A percentile compares a stretch with the other conserved stretches of the same genome.
Evolutionary conservation across 345 rosid species (phyloP).

Genomic region (Aquilaria malaccensis): DNA sequence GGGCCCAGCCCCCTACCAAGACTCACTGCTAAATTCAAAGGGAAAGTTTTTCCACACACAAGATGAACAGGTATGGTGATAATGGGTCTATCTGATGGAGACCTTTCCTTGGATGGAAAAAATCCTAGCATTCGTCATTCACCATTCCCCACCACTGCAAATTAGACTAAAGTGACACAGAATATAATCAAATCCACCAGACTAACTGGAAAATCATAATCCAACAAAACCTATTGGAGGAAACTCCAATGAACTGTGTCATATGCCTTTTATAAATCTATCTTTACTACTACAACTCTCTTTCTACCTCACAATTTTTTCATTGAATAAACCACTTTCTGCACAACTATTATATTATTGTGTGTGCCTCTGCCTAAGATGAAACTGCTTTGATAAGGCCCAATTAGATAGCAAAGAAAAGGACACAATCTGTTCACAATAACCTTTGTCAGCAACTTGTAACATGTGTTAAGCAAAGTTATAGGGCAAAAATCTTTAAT

Average conservation of each 20-base stretch:
- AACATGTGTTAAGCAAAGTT: no score
- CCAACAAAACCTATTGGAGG: not conserved
- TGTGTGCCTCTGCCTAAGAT: not conserved
- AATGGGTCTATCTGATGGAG: not conserved
- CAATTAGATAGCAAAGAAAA: not conserved
- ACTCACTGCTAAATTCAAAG: not conserved
- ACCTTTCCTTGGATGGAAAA: not conserved
- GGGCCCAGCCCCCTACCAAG: no score
- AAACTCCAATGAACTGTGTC: not conserved
- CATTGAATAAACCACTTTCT: not conserved
- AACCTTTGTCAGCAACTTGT: not conserved
- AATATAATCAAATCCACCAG: not conserved
- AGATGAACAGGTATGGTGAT: not conserved
- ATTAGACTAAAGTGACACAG: not conserved
- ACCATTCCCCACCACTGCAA: not conserved
- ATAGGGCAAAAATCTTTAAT: not conserved
- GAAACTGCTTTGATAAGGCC: not conserved
- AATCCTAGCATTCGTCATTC: not conserved
- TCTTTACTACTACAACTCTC: not conserved
- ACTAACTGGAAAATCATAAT: not conserved
- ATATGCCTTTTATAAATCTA: not conserved
- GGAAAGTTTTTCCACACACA: not conserved
- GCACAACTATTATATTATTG: not conserved
- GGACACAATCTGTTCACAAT: not conserved
- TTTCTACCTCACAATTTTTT: not conserved